Evolutionary conservation across 352 stramenopile species (phyloP).

Genomic region (Globisporangium nagaii): DNA sequence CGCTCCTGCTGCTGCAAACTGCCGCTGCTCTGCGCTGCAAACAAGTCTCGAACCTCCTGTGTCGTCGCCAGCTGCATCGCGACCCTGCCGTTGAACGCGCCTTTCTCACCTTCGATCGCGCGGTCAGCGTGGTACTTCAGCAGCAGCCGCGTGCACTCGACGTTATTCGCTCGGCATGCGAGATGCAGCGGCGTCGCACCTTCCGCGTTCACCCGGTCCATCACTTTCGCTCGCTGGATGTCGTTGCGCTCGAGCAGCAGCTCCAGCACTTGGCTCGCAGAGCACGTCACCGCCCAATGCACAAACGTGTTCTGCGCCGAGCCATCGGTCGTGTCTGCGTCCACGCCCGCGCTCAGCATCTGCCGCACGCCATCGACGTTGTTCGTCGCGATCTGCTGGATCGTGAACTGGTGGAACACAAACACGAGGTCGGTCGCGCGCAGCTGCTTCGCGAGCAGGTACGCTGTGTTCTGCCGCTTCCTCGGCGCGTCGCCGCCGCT

Average conservation of each 20-base stretch:
- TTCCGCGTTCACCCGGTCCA: conserved; percentile 58
- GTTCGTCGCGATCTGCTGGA: conserved; percentile 76
- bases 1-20: neutral
- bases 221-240: conserved; percentile 26
- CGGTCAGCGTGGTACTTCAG: conserved; percentile 37
- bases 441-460: conserved; percentile 55
- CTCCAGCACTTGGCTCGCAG: conserved; percentile 46
- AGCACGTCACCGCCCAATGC: conserved; percentile 77
- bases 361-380: conserved; percentile 45
- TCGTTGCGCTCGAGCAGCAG: conserved; percentile 37
- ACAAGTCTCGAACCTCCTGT: conserved; percentile 35
- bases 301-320: conserved; percentile 55
- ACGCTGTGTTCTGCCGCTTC: conserved; percentile 39
- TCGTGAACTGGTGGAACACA: conserved; percentile 85
- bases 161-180: conserved; percentile 48
- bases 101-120: conserved; percentile 31
- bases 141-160: conserved; percentile 51
- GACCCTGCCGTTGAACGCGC: conserved; percentile 49
- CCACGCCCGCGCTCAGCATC: conserved; percentile 58
- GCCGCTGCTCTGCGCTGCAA: conserved; percentile 8
- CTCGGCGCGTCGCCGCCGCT: neutral
- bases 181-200: conserved; percentile 75
- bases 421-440: conserved; percentile 56
- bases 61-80: conserved; percentile 49
- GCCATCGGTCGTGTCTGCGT: conserved; percentile 45